Conservation (phyloP, 2,329 filamentous ascomycete genomes). For the Colletotrichum sublineola region DNA sequence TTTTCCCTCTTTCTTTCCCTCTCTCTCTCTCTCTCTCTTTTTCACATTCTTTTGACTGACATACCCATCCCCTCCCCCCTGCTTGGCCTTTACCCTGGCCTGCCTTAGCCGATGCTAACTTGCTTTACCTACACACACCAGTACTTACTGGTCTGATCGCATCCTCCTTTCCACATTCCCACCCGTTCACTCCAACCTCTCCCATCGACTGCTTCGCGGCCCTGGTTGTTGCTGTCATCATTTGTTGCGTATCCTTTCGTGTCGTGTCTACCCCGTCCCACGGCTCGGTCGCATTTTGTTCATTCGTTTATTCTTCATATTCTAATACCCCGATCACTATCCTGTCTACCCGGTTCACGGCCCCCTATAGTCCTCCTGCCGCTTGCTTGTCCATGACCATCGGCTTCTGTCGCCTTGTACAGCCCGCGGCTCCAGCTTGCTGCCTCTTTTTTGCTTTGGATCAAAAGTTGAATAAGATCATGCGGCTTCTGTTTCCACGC, state of each 20-base stretch:
- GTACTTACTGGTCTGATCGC: conserved; percentile 36
- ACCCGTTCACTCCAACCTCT: conserved; percentile 39
- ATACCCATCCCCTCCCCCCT: conserved; percentile 5
- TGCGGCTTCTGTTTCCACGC: conserved; percentile 35
- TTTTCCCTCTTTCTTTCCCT: background rate
- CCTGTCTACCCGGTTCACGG: conserved; percentile 12
- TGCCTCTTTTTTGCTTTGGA: conserved; percentile 36
- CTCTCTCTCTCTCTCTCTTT: background rate
- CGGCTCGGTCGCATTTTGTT: conserved; percentile 26
- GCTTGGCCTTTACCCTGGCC: conserved; percentile 9
- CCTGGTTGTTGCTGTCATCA: conserved; percentile 39
- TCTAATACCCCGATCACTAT: conserved; percentile 32
- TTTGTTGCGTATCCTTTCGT: conserved; percentile 36
- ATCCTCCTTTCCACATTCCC: conserved; percentile 43
- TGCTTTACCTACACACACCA: background rate
- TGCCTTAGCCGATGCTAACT: conserved; percentile 22
- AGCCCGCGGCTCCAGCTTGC: conserved; percentile 22
- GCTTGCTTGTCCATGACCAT: conserved; percentile 19
- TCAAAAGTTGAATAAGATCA: conserved; percentile 42
- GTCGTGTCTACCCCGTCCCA: conserved; percentile 32
- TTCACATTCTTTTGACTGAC: conserved; percentile 14
- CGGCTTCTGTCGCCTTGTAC: conserved; percentile 7
- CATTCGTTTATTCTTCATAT: conserved; percentile 37
- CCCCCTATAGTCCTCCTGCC: conserved; percentile 16
- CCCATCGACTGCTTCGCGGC: conserved; percentile 39